Conservation (phyloP, 371 early-diverging fungal species). For the Apophysomyces variabilis region DNA sequence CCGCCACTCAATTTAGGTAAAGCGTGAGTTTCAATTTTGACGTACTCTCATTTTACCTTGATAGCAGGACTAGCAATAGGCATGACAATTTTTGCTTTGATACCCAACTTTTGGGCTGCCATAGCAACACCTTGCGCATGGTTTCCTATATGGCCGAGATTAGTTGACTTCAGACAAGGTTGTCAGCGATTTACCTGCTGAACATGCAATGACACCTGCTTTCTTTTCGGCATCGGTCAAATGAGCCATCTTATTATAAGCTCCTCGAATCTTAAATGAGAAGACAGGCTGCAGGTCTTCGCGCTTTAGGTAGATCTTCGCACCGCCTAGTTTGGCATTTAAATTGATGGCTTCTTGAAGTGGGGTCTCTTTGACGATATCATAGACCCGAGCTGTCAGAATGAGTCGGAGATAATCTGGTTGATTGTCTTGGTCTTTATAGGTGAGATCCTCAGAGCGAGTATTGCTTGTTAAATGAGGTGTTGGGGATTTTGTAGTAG, state of each 20-base stretch:
- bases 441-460: slow-evolving; percentile 4
- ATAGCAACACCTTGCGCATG: slow-evolving; percentile 96
- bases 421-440: slow-evolving; percentile 10
- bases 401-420: slow-evolving; percentile 92
- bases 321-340: slow-evolving; percentile 62
- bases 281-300: slow-evolving; percentile 98
- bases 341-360: slow-evolving; percentile 83
- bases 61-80: slow-evolving; percentile 74
- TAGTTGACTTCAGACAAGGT: slow-evolving; percentile 36
- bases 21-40: background rate
- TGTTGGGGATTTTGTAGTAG: slow-evolving; percentile 22
- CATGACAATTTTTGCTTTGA: slow-evolving; percentile 97
- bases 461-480: slow-evolving; percentile 27
- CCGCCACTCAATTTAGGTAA: slow-evolving; percentile 72
- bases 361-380: slow-evolving; percentile 92
- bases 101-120: slow-evolving; percentile 89
- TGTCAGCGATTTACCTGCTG: slow-evolving; percentile 67
- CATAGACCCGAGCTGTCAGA: slow-evolving; percentile 89
- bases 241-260: slow-evolving; percentile 90
- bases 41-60: slow-evolving; percentile 30
- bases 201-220: slow-evolving; percentile 93
- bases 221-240: slow-evolving; percentile 77
- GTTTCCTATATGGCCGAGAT: slow-evolving; percentile 61
- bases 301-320: slow-evolving; percentile 85
- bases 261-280: slow-evolving; percentile 97